Base-by-base conservation (phyloP, 176 grass and related monocot genomes). In the Poa pratensis region DNA sequence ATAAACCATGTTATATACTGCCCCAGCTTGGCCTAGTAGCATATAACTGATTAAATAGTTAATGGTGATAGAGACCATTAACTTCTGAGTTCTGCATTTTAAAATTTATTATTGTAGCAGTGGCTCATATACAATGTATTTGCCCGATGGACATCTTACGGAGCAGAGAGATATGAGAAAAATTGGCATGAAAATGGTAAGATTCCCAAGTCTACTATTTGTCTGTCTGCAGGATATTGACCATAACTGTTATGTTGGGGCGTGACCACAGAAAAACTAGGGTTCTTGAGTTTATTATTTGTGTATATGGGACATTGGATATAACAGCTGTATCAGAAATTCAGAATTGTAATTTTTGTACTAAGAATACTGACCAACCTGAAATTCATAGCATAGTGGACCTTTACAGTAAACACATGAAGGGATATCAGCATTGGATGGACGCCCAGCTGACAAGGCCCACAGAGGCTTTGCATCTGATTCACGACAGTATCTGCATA, bases 301-400 rank as follows among this genome's bases (percentile, higher is more conserved):
- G 26, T 24, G 15, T 27, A 68, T 34, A 60, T 12, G 50, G 13
- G 7, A 43, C 32, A 80, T 46, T 54, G 34, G 53, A 48, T 59
- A 73, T 62, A 62, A 73, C 11, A 6, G 23, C 10, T 64, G 32
- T 46, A 69, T 30, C n/a, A 80, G 75, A 84, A 45, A 62, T 7
- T 30, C n/a, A 80, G 75, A 84, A 45, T 62, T 7, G 20, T 17
- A 72, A 17, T 69, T 63, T 67, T 63, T 19, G n/a, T 0, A 40
- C 27, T 19, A 27, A 48, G 37, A 81, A 73, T 79, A 82, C 80
- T 64, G 46, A 74, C 83, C 61, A 84, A 96, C 96, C 96, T 98
- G 96, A 86, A 98, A 98, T 88, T 98, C 96, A 60, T 90, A 98
- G 82, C 89, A 79, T 46, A 95, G 68, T 69, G 96, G 86, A 22